These are phyloP conservation scores for Diplodia sapinea DNA, from an alignment of 2,329 filamentous ascomycete genomes.

Conservation along the genomic window DNA sequence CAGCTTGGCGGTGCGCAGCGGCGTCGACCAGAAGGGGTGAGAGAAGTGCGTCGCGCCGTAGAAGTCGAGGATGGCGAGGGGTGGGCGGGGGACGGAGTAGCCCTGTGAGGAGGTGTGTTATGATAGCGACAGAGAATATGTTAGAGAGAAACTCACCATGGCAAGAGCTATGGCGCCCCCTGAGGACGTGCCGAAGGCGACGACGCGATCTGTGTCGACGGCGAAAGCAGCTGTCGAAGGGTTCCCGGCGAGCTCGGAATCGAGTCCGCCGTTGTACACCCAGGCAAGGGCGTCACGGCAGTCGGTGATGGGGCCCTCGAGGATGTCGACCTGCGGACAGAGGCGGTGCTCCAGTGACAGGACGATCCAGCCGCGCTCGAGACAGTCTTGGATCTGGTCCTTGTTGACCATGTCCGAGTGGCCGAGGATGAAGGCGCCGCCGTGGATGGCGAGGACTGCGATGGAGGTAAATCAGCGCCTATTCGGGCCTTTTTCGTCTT, in stretches of 20 bases:
- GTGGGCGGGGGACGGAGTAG: slow-evolving; percentile 40
- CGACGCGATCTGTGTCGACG: slow-evolving; percentile 42
- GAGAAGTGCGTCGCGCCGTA: slow-evolving; percentile 49
- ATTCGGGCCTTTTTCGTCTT: neutral
- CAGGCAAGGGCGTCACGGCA: slow-evolving; percentile 46
- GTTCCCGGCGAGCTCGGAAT: slow-evolving; percentile 34
- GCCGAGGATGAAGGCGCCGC: slow-evolving; percentile 53
- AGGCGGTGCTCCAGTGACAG: slow-evolving; percentile 39
- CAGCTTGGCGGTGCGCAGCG: slow-evolving; percentile 40
- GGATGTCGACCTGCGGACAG: slow-evolving; percentile 43
- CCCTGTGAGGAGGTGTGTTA: neutral
- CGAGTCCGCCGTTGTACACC: slow-evolving; percentile 43
- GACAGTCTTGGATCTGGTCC: slow-evolving; percentile 35
- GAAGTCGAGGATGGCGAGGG: slow-evolving; percentile 50
- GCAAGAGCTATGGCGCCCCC: slow-evolving; percentile 49
- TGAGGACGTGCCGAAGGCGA: slow-evolving; percentile 48
- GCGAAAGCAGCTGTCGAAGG: slow-evolving; percentile 27
- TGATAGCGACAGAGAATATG: neutral
- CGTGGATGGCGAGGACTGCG: slow-evolving; percentile 52
- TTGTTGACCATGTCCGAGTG: slow-evolving; percentile 31
- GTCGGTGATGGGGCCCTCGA: slow-evolving; percentile 44
- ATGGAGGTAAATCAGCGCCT: neutral
- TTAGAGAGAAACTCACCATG: slow-evolving; percentile 48
- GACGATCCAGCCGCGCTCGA: slow-evolving; percentile 35
- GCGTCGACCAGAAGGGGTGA: slow-evolving; percentile 47